Conservation (phyloP, 2,329 filamentous ascomycete species). For the Corynespora cassiicola region DNA sequence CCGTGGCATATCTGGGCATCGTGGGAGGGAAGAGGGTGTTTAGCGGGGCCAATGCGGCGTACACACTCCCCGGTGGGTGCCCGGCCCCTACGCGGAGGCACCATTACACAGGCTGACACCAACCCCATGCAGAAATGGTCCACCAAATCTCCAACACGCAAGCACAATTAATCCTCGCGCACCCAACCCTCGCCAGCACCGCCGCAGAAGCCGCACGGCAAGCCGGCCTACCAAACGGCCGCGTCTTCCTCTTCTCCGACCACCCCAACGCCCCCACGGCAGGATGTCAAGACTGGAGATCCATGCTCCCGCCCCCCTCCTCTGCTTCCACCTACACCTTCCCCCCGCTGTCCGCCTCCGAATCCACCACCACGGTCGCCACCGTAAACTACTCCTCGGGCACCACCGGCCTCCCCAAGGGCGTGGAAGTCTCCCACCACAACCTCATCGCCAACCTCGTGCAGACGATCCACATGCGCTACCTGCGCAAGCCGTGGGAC, state of each 20-base stretch:
- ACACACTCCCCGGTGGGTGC: conserved; percentile 55
- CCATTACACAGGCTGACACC: conserved; percentile 4
- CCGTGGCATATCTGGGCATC: conserved; percentile 58
- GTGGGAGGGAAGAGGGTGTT: conserved; percentile 60
- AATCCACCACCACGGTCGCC: conserved; percentile 40
- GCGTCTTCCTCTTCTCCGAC: conserved; percentile 43
- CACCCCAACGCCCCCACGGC: conserved; percentile 24
- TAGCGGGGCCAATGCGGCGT: conserved; percentile 61
- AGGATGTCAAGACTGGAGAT: conserved; percentile 40
- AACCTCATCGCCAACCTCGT: conserved; percentile 59
- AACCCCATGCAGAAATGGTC: conserved; percentile 32
- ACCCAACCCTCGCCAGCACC: conserved; percentile 35
- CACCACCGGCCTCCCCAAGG: conserved; percentile 60
- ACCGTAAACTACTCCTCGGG: conserved; percentile 61
- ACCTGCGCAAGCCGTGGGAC: conserved; percentile 48
- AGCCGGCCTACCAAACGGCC: conserved; percentile 34
- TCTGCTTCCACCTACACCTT: conserved; percentile 36
- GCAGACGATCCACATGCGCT: conserved; percentile 57
- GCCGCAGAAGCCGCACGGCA: conserved; percentile 35
- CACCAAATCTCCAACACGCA: conserved; percentile 43
- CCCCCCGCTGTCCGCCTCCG: conserved; percentile 29
- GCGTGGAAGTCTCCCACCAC: conserved; percentile 57
- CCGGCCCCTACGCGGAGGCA: not conserved
- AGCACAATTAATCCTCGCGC: conserved; percentile 38
- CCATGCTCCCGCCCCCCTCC: conserved; percentile 28